Conservation (phyloP, 2,329 filamentous ascomycete species). For the Stemphylium vesicarium region DNA sequence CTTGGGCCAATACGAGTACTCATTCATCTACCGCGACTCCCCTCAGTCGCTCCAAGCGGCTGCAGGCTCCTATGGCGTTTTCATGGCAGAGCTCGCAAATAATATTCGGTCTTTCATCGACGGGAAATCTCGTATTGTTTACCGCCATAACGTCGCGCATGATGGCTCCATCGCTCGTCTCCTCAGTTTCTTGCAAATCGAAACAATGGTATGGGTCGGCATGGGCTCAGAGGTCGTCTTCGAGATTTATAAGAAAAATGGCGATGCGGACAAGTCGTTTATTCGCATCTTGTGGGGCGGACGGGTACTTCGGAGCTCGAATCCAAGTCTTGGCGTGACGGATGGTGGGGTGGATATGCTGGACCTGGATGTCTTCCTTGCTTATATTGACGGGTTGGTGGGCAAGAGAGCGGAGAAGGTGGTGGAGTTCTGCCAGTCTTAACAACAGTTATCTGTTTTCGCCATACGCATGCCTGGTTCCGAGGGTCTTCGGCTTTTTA, state of each 20-base stretch:
- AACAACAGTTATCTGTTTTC: too few relatives aligned
- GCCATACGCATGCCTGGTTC: too few relatives aligned
- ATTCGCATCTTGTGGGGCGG: constrained; percentile 76
- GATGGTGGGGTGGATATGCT: constrained; percentile 70
- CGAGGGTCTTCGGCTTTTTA: too few relatives aligned
- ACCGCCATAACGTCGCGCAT: constrained; percentile 80
- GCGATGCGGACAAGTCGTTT: constrained; percentile 47
- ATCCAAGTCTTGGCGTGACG: constrained; percentile 63
- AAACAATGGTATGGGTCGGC: constrained; percentile 82
- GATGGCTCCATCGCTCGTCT: constrained; percentile 74
- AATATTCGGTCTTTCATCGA: constrained; percentile 62
- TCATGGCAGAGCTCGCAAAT: constrained; percentile 72
- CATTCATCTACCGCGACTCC: constrained; percentile 74
- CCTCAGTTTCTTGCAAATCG: constrained; percentile 72
- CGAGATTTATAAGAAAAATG: constrained; percentile 63
- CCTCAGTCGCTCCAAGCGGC: constrained; percentile 67
- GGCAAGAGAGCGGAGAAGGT: constrained; percentile 59
- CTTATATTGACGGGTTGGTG: constrained; percentile 74
- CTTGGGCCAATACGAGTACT: constrained; percentile 81
- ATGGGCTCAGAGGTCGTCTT: constrained; percentile 83
- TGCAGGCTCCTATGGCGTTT: constrained; percentile 71
- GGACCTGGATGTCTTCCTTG: constrained; percentile 67
- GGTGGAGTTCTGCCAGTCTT: constrained; percentile 30
- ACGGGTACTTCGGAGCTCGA: constrained; percentile 69
- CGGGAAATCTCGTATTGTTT: constrained; percentile 52